These are phyloP conservation scores for Penicillium fuscoglaucum DNA, from an alignment of 2,329 filamentous ascomycete species.

Conservation along the genomic window DNA sequence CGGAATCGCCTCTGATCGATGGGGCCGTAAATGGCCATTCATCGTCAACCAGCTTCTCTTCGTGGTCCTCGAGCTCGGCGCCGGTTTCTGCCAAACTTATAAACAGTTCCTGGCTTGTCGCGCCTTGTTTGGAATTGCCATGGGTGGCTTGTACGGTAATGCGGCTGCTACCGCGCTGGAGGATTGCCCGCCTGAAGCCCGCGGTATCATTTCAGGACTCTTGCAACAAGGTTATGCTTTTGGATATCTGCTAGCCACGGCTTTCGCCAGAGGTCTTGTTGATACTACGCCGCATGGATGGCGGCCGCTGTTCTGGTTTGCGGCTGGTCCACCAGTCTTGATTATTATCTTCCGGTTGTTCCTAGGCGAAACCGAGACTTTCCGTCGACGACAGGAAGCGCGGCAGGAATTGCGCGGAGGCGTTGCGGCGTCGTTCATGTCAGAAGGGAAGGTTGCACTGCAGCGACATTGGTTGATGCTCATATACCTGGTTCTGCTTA, in stretches of 20 bases:
- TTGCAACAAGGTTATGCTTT: slow-evolving; percentile 66
- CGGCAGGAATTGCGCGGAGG: slow-evolving; percentile 58
- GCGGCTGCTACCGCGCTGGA: slow-evolving; percentile 63
- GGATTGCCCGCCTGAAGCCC: slow-evolving; percentile 59
- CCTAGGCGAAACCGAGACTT: slow-evolving; percentile 76
- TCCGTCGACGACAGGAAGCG: slow-evolving; percentile 63
- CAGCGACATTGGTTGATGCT: slow-evolving; percentile 78
- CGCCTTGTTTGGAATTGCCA: slow-evolving; percentile 63
- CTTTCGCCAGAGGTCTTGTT: slow-evolving; percentile 52
- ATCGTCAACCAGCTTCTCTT: slow-evolving; percentile 62
- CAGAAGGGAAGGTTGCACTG: slow-evolving; percentile 75
- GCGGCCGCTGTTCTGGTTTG: slow-evolving; percentile 89
- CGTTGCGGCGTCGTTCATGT: slow-evolving; percentile 66
- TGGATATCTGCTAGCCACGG: slow-evolving; percentile 62
- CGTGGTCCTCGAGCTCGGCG: slow-evolving; percentile 60
- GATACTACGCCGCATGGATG: slow-evolving; percentile 76
- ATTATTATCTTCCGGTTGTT: slow-evolving; percentile 77
- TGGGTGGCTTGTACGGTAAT: slow-evolving; percentile 64
- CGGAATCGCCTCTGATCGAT: slow-evolving; percentile 54
- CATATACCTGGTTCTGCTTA: slow-evolving; percentile 78
- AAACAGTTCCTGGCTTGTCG: slow-evolving; percentile 59
- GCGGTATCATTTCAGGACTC: slow-evolving; percentile 62
- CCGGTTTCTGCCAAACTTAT: slow-evolving; percentile 61
- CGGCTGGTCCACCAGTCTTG: slow-evolving; percentile 73
- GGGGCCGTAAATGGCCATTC: slow-evolving; percentile 60